phyloP scores from a whole-genome alignment of 352 stramenopile species.

The Globisporangium ultimum region DNA sequence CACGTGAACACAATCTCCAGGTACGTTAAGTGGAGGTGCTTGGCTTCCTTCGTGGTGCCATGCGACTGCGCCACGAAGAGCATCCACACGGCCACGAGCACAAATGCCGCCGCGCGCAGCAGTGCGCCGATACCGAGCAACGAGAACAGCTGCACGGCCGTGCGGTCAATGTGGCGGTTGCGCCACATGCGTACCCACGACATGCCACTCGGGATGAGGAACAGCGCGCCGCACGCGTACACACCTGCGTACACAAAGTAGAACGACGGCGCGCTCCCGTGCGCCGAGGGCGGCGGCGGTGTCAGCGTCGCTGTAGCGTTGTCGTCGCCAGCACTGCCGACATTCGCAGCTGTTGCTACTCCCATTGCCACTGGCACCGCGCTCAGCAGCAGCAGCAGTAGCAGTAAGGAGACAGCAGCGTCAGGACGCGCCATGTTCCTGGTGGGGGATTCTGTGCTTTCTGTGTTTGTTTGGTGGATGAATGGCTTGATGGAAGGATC shows the following conservation, averaged over 20 bases:
- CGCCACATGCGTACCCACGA: slow-evolving; percentile 34
- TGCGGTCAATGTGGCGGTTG: slow-evolving; percentile 39
- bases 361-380: too few species aligned
- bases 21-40: slow-evolving; percentile 56
- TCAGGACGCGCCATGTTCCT: too few species aligned
- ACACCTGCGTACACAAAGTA: slow-evolving; percentile 52
- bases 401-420: too few species aligned
- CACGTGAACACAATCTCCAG: slow-evolving; percentile 53
- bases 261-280: slow-evolving; percentile 12
- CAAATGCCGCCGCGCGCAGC: slow-evolving; percentile 45
- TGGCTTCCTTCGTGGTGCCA: slow-evolving; percentile 30
- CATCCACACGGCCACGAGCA: slow-evolving; percentile 54
- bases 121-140: slow-evolving; percentile 40
- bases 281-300: background rate
- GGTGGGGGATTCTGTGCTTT: too few species aligned
- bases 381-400: too few species aligned
- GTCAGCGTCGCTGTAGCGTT: background rate
- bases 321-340: background rate
- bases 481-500: too few species aligned
- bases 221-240: slow-evolving; percentile 47
- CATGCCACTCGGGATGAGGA: slow-evolving; percentile 37
- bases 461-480: too few species aligned
- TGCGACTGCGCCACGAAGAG: slow-evolving; percentile 33
- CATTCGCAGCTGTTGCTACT: background rate
- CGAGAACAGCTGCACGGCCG: slow-evolving; percentile 52